Conservation (phyloP, 2,329 filamentous ascomycete species). For the Byssothecium circinans region DNA sequence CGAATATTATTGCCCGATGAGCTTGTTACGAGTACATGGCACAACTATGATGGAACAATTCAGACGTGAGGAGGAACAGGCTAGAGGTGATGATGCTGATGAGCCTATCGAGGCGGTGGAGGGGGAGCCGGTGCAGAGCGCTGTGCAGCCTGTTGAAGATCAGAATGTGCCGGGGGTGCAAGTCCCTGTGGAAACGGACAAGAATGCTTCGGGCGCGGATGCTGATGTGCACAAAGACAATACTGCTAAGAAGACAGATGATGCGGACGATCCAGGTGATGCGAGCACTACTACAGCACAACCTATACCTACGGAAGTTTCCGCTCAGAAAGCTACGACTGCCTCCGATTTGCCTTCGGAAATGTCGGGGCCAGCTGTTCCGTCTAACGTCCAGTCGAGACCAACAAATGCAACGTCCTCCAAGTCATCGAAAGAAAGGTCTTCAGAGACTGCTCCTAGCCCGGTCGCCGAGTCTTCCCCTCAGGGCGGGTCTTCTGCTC, state of each 20-base stretch:
- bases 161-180: conserved; percentile 21
- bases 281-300: neutral
- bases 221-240: conserved; percentile 2
- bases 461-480: conserved; percentile 1
- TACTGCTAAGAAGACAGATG: neutral
- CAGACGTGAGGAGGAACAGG: conserved; percentile 77
- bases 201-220: conserved; percentile 1
- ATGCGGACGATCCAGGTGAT: neutral
- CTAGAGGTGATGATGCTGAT: conserved; percentile 62
- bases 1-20: conserved; percentile 94
- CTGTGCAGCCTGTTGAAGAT: conserved; percentile 30
- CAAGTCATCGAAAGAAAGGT: neutral
- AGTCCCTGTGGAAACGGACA: conserved; percentile 17
- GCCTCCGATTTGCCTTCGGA: neutral
- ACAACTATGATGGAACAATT: conserved; percentile 94
- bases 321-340: conserved; percentile 1
- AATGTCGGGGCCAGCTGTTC: neutral
- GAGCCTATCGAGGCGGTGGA: conserved; percentile 55
- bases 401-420: neutral
- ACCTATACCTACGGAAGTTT: neutral
- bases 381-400: neutral
- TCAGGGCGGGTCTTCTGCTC: neutral
- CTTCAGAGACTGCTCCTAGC: neutral
- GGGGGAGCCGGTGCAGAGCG: conserved; percentile 42
- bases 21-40: conserved; percentile 86